Base-by-base conservation (phyloP, 345 rosid species). In the Cardamine resedifolia region DNA sequence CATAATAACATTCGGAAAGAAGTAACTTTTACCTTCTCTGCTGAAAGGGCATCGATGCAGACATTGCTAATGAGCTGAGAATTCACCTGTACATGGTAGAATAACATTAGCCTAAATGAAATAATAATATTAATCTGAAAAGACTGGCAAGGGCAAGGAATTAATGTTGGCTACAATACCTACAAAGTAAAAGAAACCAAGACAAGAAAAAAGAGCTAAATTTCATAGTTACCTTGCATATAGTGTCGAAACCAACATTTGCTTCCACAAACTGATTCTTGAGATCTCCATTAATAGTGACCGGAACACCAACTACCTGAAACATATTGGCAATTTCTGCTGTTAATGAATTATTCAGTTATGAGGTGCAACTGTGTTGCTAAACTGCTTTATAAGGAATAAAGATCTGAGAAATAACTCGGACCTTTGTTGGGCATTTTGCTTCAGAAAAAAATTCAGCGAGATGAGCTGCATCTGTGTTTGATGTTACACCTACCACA, bases 261-360 rank as follows among this genome's bases (percentile, higher is more conserved):
- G 90, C 81, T 81, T 95, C 99, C 71, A 95, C 99, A 64, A 89
- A 95, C 55, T 91, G 96, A 79, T 95, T 91, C 87, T 85, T 95
- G 61, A 95, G 91, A 83, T 95, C 99, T 64, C 99, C 99, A 78
- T 95, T 91, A 72, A 89, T 75, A 59, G 99, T 95, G 72, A 95
- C 99, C 10, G 99, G 99, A 80, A 95, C 97, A 71, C 99, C 96
- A 63, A 95, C 93, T 66, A 95, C 99, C 97, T 95, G 81, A 31
- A 71, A 70, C 57, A 36, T 31, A 38, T 26, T 53, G 30, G 33
- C 4, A 60, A 31, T 1, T 24, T 75, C 30, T 52, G 30, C 31
- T 60, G 28, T 75, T 53, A 51, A 4, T 4, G 2, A 51, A 18
- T 24, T 60, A 21, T 39, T 51, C 43, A 31, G 19, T 51, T 7